Evolutionary conservation across 129 eudicot species (phyloP).

Genomic region (Lactuca saligna): DNA sequence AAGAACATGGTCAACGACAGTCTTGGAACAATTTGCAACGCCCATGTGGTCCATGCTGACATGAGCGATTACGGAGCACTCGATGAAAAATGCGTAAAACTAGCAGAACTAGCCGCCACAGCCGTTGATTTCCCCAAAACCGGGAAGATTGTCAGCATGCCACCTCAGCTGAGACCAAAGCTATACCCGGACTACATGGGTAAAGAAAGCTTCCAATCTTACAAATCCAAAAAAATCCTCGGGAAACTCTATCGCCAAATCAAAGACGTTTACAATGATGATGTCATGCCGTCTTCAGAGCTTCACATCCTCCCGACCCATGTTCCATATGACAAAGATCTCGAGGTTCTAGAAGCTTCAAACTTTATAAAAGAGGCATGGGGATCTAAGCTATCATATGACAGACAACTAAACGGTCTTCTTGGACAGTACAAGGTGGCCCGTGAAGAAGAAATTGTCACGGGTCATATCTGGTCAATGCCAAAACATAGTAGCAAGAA

Average conservation of each 20-base stretch:
- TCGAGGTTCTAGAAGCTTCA: conserved; percentile 44
- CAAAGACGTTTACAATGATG: conserved; percentile 41
- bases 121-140: conserved; percentile 86
- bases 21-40: conserved; percentile 75
- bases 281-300: conserved; percentile 26
- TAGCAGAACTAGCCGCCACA: conserved; percentile 69
- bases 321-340: conserved; percentile 49
- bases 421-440: conserved; percentile 68
- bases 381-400: conserved; percentile 54
- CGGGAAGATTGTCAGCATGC: conserved; percentile 61
- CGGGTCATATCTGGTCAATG: conserved; percentile 83
- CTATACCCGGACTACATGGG: conserved; percentile 80
- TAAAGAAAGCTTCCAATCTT: conserved; percentile 52
- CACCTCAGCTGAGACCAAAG: conserved; percentile 48
- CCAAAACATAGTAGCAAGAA: conserved; percentile 54
- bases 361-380: conserved; percentile 57
- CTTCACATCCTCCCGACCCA: conserved; percentile 17
- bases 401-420: conserved; percentile 49
- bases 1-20: conserved; percentile 68
- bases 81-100: conserved; percentile 56
- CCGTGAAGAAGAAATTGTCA: conserved; percentile 66
- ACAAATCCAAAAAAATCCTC: conserved; percentile 49
- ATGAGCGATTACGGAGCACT: conserved; percentile 57
- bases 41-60: conserved; percentile 85
- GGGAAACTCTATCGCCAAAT: conserved; percentile 56